These are phyloP conservation scores for Sugiyamaella lignohabitans DNA, from an alignment of 805 yeast genomes.

Conservation along the genomic window DNA sequence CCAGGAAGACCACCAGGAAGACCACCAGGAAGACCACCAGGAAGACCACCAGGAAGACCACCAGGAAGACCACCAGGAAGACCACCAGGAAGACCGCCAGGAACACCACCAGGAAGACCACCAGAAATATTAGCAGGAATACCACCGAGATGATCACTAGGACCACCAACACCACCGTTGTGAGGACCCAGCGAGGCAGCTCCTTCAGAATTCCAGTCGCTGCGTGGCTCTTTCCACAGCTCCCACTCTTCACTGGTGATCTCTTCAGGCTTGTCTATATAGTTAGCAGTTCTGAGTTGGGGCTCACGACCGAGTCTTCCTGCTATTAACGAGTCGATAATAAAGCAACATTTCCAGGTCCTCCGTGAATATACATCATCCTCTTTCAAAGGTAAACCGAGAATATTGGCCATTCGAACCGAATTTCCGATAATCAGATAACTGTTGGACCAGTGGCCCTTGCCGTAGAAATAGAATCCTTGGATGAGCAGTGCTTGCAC, in stretches of 20 bases:
- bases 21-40: not conserved
- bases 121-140: not conserved
- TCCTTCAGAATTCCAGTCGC: not conserved
- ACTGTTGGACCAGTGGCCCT: slow-evolving; percentile 11
- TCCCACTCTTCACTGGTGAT: slow-evolving; percentile 11
- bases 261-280: not conserved
- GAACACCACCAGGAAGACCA: not conserved
- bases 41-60: not conserved
- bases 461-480: slow-evolving; percentile 8
- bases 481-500: slow-evolving; percentile 10
- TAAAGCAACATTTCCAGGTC: slow-evolving; percentile 13
- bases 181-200: too few species aligned
- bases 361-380: not conserved
- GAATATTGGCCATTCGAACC: slow-evolving; percentile 8
- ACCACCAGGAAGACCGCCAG: not conserved
- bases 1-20: not conserved
- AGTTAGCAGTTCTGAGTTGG: not conserved
- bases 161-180: not conserved
- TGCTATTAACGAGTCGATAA: slow-evolving; percentile 7
- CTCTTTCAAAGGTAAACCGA: slow-evolving; percentile 4
- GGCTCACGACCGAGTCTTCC: slow-evolving; percentile 8
- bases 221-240: slow-evolving; percentile 5
- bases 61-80: not conserved
- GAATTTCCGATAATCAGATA: slow-evolving; percentile 8
- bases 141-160: not conserved